Evolutionary conservation across 1,139 yeast species (phyloP).

Genomic region (Magnusiomyces ingens): DNA sequence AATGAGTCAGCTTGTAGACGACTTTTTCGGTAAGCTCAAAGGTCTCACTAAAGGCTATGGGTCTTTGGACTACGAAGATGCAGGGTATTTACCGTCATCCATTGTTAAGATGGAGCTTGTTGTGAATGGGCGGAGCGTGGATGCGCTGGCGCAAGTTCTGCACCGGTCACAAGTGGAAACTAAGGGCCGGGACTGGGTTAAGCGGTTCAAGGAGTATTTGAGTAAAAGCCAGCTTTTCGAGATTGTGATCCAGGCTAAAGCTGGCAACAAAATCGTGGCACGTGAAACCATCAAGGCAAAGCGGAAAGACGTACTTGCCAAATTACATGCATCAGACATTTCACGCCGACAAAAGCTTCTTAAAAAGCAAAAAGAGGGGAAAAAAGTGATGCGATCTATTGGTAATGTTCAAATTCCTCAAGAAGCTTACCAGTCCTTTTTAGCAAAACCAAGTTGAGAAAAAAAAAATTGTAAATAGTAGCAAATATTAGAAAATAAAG

Average conservation of each 20-base stretch:
- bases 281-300: conserved; percentile 91
- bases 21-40: conserved; percentile 87
- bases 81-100: conserved; percentile 74
- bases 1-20: conserved; percentile 83
- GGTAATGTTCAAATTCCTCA: conserved; percentile 76
- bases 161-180: conserved; percentile 70
- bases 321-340: conserved; percentile 88
- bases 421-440: conserved; percentile 55
- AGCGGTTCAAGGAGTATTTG: conserved; percentile 69
- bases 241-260: conserved; percentile 86
- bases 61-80: conserved; percentile 88
- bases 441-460: conserved; percentile 22
- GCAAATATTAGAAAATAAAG: not conserved
- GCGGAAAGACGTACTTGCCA: conserved; percentile 87
- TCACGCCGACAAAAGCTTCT: conserved; percentile 83
- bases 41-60: conserved; percentile 91
- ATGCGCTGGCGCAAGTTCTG: conserved; percentile 87
- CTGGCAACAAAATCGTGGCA: conserved; percentile 77
- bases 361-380: conserved; percentile 89
- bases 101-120: conserved; percentile 82
- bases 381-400: conserved; percentile 70
- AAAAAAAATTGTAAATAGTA: not conserved
- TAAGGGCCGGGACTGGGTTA: conserved; percentile 76
- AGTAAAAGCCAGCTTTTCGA: conserved; percentile 73
- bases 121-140: conserved; percentile 85